phyloP scores from a whole-genome alignment of 1,284 basidiomycete genomes.

The Papiliotrema terrestris region DNA sequence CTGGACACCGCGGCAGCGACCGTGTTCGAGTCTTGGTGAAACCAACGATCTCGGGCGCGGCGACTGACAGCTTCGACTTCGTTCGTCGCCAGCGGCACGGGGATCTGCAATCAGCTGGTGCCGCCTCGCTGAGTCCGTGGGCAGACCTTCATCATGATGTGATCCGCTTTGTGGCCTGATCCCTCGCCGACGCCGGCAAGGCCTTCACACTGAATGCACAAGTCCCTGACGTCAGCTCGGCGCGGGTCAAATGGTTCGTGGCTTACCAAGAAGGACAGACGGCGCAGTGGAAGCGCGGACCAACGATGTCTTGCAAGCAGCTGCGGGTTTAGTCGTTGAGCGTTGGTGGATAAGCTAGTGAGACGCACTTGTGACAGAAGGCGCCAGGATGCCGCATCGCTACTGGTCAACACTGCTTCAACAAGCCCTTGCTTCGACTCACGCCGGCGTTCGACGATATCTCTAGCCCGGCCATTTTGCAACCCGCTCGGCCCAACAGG shows the following conservation, averaged over 20 bases:
- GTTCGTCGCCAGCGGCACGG: slow-evolving; percentile 67
- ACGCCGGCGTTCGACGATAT: slow-evolving; percentile 1
- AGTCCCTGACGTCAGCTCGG: slow-evolving; percentile 33
- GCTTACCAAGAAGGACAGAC: slow-evolving; percentile 59
- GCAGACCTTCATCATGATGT: slow-evolving; percentile 85
- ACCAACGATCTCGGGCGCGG: slow-evolving; percentile 70
- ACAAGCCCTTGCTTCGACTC: not conserved
- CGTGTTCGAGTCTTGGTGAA: slow-evolving; percentile 63
- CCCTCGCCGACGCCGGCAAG: slow-evolving; percentile 53
- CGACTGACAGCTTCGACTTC: slow-evolving; percentile 71
- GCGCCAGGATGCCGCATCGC: slow-evolving; percentile 45
- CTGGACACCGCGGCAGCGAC: slow-evolving; percentile 21
- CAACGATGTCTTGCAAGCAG: slow-evolving; percentile 81
- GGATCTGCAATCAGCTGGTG: slow-evolving; percentile 58
- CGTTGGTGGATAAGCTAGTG: not conserved
- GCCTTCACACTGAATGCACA: slow-evolving; percentile 86
- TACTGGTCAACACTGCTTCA: not conserved
- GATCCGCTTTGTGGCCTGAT: slow-evolving; percentile 50
- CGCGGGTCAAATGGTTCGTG: not conserved
- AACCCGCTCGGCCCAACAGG: slow-evolving; percentile 15
- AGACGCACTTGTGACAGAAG: slow-evolving; percentile 61
- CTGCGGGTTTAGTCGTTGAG: slow-evolving; percentile 48
- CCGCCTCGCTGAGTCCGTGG: not conserved
- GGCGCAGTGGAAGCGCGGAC: slow-evolving; percentile 84
- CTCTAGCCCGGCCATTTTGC: not conserved